A percentile compares a stretch with the other conserved stretches of the same genome.
Evolutionary conservation across 257 asterid species (phyloP).

Genomic region (Fraxinus quadrangulata): DNA sequence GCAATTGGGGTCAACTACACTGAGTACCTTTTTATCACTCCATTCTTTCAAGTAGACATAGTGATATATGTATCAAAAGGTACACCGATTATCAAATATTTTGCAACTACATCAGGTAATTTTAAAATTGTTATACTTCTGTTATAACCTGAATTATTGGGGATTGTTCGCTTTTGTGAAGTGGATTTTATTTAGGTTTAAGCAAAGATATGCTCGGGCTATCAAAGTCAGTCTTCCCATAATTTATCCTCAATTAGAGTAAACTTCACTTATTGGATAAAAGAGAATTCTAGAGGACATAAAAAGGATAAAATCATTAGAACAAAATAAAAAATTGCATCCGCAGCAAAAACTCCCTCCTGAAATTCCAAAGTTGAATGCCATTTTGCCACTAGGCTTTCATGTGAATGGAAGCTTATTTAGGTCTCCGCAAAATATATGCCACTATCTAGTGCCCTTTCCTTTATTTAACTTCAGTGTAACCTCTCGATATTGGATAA

Average conservation of each 20-base stretch:
- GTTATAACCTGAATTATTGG: neutral
- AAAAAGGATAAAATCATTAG: neutral
- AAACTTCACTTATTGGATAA: neutral
- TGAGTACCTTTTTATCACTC: neutral
- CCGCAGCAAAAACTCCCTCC: neutral
- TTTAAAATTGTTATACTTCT: neutral
- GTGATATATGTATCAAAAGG: neutral
- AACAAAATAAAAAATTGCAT: neutral
- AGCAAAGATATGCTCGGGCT: neutral
- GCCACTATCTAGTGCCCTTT: neutral
- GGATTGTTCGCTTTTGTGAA: neutral
- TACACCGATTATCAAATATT: neutral
- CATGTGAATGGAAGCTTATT: neutral
- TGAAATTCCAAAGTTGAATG: neutral
- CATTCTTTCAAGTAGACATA: neutral
- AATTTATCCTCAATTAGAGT: neutral
- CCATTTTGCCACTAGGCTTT: neutral
- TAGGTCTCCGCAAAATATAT: neutral
- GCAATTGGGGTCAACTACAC: neutral
- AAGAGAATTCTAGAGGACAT: neutral
- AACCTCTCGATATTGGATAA: neutral
- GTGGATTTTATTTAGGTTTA: neutral
- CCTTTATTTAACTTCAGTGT: neutral
- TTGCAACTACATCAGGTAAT: neutral
- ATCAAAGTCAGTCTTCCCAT: neutral